phyloP scores from a whole-genome alignment of 306 rosid genomes.

The Coriaria nepalensis region DNA sequence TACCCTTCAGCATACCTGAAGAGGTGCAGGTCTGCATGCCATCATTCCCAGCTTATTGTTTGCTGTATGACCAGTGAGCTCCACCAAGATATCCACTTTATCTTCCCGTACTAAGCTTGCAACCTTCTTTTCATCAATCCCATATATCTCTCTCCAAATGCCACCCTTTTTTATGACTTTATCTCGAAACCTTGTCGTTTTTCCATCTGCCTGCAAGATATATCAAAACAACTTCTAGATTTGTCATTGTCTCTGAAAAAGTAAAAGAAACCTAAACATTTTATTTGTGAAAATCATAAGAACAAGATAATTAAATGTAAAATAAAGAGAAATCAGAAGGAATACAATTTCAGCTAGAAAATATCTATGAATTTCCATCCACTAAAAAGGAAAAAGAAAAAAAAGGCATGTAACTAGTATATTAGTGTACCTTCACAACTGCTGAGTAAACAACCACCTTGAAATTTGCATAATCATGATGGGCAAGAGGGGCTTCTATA shows the following conservation, averaged over 20 bases:
- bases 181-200: conserved; percentile 79
- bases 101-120: conserved; percentile 85
- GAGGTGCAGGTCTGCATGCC: conserved; percentile 97
- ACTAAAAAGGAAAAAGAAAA: conserved; percentile 3
- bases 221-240: conserved; percentile 14
- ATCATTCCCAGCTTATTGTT: conserved; percentile 91
- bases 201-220: conserved; percentile 78
- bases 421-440: conserved; percentile 83
- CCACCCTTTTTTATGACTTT: conserved; percentile 79
- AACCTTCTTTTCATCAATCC: conserved; percentile 87
- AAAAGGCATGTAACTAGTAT: not conserved
- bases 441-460: conserved; percentile 91
- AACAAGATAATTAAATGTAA: too few species aligned
- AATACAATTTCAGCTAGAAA: conserved; percentile 1
- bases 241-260: too few species aligned
- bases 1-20: conserved; percentile 42
- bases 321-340: not conserved
- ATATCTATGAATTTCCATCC: not conserved
- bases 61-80: conserved; percentile 98
- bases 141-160: conserved; percentile 85
- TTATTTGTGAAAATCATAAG: too few species aligned
- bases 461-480: conserved; percentile 61
- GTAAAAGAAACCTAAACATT: too few species aligned
- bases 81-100: conserved; percentile 85
- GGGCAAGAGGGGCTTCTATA: conserved; percentile 79